Evolutionary conservation across 139 green algal species (phyloP).

Genomic region (Raphidocelis subcapitata): DNA sequence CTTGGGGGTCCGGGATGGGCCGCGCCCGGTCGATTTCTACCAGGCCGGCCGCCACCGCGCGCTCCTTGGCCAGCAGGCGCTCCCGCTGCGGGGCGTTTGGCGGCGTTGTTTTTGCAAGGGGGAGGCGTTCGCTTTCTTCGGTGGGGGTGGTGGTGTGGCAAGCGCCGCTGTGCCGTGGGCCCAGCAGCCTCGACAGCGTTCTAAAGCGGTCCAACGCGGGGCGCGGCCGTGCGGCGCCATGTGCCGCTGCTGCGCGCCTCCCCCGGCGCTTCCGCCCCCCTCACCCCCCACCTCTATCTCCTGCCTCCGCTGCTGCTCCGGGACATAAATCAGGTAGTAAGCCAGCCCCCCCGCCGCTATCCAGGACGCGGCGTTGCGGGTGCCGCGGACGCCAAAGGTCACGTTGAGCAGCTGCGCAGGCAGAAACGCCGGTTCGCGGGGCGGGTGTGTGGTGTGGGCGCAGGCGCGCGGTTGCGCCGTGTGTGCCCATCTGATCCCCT

Average conservation of each 20-base stretch:
- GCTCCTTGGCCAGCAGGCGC: constrained; percentile 11
- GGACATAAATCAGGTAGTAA: constrained; percentile 33
- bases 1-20: constrained; percentile 21
- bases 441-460: too few species aligned
- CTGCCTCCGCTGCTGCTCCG: constrained; percentile 7
- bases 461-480: too few species aligned
- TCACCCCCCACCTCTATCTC: constrained; percentile 11
- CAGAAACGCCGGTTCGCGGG: too few species aligned
- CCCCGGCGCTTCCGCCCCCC: neutral
- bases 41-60: constrained; percentile 6
- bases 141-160: neutral
- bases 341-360: constrained; percentile 21
- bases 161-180: neutral
- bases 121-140: neutral
- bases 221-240: too few species aligned
- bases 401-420: too few species aligned
- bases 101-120: neutral
- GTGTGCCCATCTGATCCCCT: too few species aligned
- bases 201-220: neutral
- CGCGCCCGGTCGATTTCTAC: constrained; percentile 15
- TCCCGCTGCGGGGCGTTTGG: neutral
- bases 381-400: constrained; percentile 28
- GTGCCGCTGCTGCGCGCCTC: neutral
- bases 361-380: constrained; percentile 31
- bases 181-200: neutral